Conservation (phyloP, 495 filamentous ascomycete genomes). For the Penicillium longicatenatum region DNA sequence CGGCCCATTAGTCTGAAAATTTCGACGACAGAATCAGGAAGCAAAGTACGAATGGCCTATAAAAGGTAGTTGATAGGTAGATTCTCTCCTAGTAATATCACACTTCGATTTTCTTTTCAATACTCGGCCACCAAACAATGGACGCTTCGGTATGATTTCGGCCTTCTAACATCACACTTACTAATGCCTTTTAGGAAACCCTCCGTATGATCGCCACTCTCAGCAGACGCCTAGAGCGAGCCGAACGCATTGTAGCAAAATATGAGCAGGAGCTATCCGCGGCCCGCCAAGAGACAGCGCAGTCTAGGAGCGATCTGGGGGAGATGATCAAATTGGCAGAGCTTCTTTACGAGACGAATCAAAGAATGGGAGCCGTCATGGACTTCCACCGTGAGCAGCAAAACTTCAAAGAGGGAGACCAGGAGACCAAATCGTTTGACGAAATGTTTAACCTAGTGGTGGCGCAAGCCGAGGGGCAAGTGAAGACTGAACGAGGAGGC, state of each 20-base stretch:
- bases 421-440: neutral
- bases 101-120: no score
- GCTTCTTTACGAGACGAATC: constrained; percentile 15
- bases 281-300: constrained; percentile 3
- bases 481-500: no score
- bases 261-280: constrained; percentile 12
- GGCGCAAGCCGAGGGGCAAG: neutral
- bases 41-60: no score
- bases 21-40: no score
- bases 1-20: no score
- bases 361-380: constrained; percentile 12
- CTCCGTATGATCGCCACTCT: neutral
- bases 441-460: neutral
- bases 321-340: constrained; percentile 14
- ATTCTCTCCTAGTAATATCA: no score
- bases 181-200: neutral
- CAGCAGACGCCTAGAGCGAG: neutral
- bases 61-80: no score
- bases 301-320: constrained; percentile 8
- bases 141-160: no score
- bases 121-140: no score
- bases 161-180: no score
- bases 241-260: constrained; percentile 7
- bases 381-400: constrained; percentile 14
- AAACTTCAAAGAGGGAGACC: neutral